phyloP scores from a whole-genome alignment of 2,329 filamentous ascomycete species.

The Fusarium scirpi region DNA sequence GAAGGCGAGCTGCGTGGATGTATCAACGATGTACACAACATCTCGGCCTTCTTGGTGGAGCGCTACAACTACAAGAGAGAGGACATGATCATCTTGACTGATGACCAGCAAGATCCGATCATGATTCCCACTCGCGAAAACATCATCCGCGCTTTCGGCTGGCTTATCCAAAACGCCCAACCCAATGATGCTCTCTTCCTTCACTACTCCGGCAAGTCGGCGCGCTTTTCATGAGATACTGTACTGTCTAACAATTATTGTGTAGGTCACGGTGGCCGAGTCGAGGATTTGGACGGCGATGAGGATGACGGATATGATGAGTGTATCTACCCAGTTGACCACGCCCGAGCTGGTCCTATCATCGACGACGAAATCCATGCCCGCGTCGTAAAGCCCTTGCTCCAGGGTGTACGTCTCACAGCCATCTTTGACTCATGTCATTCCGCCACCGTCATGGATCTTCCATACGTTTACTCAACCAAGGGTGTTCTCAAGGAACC shows the following conservation, averaged over 20 bases:
- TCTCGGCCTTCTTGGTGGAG: slow-evolving; percentile 77
- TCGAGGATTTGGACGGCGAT: slow-evolving; percentile 78
- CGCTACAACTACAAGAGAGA: slow-evolving; percentile 78
- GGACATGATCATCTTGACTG: slow-evolving; percentile 83
- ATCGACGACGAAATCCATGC: slow-evolving; percentile 83
- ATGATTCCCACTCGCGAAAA: slow-evolving; percentile 81
- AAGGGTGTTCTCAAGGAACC: slow-evolving; percentile 85
- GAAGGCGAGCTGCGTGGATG: slow-evolving; percentile 78
- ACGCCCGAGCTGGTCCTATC: slow-evolving; percentile 76
- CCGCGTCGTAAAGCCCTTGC: slow-evolving; percentile 80
- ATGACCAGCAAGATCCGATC: slow-evolving; percentile 77
- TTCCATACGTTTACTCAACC: slow-evolving; percentile 84
- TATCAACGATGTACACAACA: slow-evolving; percentile 85
- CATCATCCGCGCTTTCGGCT: slow-evolving; percentile 79
- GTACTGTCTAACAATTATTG: slow-evolving; percentile 17
- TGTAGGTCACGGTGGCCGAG: slow-evolving; percentile 79
- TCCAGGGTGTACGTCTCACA: slow-evolving; percentile 85
- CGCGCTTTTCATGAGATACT: not conserved
- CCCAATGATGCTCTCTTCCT: slow-evolving; percentile 83
- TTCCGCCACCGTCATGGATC: slow-evolving; percentile 80
- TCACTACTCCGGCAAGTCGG: slow-evolving; percentile 73
- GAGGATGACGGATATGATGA: slow-evolving; percentile 84
- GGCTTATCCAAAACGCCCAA: slow-evolving; percentile 77
- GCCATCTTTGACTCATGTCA: slow-evolving; percentile 87
- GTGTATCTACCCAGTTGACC: slow-evolving; percentile 83